phyloP scores from a whole-genome alignment of 345 rosid species.

The Populus nigra region DNA sequence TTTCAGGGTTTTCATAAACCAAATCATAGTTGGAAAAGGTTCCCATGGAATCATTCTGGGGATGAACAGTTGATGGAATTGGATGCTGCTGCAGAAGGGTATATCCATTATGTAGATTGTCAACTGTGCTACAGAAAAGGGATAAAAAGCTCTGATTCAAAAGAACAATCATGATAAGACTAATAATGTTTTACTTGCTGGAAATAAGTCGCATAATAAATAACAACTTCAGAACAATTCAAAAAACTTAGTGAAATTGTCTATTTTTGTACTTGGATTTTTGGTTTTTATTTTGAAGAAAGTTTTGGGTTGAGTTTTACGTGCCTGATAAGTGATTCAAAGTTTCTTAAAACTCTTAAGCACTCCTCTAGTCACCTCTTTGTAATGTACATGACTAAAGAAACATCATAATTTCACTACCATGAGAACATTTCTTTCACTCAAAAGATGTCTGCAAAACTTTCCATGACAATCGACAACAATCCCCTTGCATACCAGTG shows the following conservation, averaged over 20 bases:
- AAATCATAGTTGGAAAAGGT: background rate
- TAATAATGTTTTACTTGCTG: background rate
- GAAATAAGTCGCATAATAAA: background rate
- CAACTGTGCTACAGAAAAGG: conserved; percentile 15
- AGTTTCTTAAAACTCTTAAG: background rate
- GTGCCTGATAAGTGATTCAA: background rate
- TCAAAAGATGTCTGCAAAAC: background rate
- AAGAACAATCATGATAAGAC: background rate
- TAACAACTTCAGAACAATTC: background rate
- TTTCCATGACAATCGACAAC: background rate
- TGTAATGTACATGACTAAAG: background rate
- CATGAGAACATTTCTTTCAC: background rate
- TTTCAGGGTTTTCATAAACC: conserved; percentile 6
- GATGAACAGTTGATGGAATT: conserved; percentile 5
- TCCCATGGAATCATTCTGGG: background rate
- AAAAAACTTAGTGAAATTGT: background rate
- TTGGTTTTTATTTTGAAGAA: background rate
- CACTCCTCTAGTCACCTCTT: background rate
- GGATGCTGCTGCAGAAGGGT: conserved; percentile 2
- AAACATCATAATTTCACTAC: background rate
- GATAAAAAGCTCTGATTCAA: background rate
- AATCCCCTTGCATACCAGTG: background rate
- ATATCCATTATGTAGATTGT: conserved; percentile 10
- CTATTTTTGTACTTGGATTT: background rate
- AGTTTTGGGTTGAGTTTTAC: background rate